Evolutionary conservation across 306 rosid genomes (phyloP).

Genomic region (Trifolium dubium): DNA sequence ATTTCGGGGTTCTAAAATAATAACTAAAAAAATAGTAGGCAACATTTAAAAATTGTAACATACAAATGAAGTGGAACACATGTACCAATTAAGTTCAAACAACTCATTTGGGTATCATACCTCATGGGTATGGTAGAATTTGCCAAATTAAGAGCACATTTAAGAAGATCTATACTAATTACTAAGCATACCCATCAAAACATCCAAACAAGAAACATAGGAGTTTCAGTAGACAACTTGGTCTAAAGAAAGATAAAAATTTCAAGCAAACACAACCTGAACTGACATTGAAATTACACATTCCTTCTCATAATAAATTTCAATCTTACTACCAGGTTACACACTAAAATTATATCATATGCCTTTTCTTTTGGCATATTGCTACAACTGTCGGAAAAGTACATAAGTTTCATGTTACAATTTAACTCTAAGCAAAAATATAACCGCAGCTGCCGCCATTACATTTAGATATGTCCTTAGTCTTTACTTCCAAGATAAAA

Average conservation of each 20-base stretch:
- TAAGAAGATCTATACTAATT: background rate
- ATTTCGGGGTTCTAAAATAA: too few relatives aligned
- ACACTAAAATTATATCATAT: background rate
- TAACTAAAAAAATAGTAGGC: too few relatives aligned
- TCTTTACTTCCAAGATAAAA: background rate
- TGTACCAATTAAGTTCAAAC: too few relatives aligned
- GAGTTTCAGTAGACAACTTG: background rate
- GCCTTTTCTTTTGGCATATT: background rate
- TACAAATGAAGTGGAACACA: too few relatives aligned
- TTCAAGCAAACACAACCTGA: background rate
- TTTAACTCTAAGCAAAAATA: slow-evolving; percentile 3
- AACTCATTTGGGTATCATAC: too few relatives aligned
- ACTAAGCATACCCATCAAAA: too few relatives aligned
- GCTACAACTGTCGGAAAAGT: background rate
- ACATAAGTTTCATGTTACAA: background rate
- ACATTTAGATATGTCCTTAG: background rate
- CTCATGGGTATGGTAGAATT: too few relatives aligned
- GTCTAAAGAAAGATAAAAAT: background rate
- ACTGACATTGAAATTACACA: background rate
- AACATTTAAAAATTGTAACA: too few relatives aligned
- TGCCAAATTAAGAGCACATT: too few relatives aligned
- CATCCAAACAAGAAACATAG: background rate
- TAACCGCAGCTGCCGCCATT: background rate
- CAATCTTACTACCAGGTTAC: background rate
- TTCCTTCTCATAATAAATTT: background rate